Evolutionary conservation across 202 grass and related monocot species (phyloP), one percentile per base, ranked within the genome.

Genomic region (Miscanthus sacchariflorus): DNA sequence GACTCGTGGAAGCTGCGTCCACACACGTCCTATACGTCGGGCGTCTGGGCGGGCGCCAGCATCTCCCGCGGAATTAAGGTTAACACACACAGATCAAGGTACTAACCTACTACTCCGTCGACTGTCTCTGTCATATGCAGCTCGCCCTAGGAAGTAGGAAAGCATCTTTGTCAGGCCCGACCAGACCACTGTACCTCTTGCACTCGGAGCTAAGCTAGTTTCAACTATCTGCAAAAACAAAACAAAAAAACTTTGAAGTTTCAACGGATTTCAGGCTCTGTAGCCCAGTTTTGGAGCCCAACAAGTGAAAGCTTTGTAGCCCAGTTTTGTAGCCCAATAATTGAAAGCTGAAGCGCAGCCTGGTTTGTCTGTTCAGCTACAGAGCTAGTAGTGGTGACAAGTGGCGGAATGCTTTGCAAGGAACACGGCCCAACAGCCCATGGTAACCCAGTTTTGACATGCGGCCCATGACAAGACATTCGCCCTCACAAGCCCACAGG

Each of bases 111-210:
- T 50, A 10, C 43, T 23, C 79, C 58, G 44, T 46, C 11, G 48
- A 50, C 50, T 54, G 39, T 61, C 58, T 39, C 54, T 75, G 78
- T 36, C 7, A 43, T 43, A 43, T 59, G 76, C 40, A 75, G 24
- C 68, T 50, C 49, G 36, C 38, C 40, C 77, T 33, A 33, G 30
- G 30, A 33, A 33, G 30, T 49, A 49, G 38, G 38, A 56, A 68
- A 67, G 24, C 56, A 84, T 75, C 72, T 84, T 23, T 84, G 71
- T 83, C 48, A 72, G 28, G 11, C 12, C 27, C 23, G 30, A 23
- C 11, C 66, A 72, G 19, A 7, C 63, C 48, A 50, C 48, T 50
- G 48, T 50, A 50, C 46, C 3, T 48, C 46, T 48, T 48, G 12
- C 12, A 14, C 46, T 46, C 2, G 44, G 11, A 38, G 36, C 36